Base-by-base conservation (phyloP, 768 basidiomycete species). In the Pisolithus albus region DNA sequence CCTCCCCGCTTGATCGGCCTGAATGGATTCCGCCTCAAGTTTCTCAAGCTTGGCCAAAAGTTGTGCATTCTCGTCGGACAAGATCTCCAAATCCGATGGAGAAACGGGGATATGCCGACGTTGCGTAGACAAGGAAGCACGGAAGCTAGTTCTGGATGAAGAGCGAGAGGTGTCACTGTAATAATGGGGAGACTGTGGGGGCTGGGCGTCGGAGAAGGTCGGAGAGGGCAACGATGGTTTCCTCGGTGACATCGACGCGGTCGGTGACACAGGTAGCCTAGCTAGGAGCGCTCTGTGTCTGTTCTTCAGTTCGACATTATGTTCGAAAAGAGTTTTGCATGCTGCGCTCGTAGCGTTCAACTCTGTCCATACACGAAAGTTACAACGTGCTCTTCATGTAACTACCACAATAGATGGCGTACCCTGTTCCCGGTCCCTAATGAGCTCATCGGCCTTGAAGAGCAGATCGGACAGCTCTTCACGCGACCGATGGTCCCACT, bases 21-120 rank as follows among this genome's bases (percentile, higher is more conserved):
- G 76, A 10, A 65, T 66, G 15, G 88, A 81, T 53, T 92, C 89
- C 1, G 75, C 65, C 63, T 92, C 86, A 9, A 93, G 75, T 53
- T 77, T 76, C 66, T 91, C 85, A 5, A 93, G 75, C 56, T 89
- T 88, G 23, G 75, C 68, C 4, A 88, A 69, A 15, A 93, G 81
- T 56, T 92, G 88, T 0, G 83, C 81, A 59, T 93, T 93, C 68
- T 93, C 89, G 60, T 89, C 86, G 0, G 86, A 79, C 40, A 92
- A 79, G 7, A 78, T 72, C 3, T 82, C 79, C 24, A 92, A 75
- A 52, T 90, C 88, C 15, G 77, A 70, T 1, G 82, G 81, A 4
- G 84, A 81, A 50, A 87, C 78, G 42, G 86, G 82, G 41, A 86
- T 75, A 46, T 78, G 75, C 38, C 62, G 59, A 39, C 52, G 57